Conservation (phyloP, 2,329 filamentous ascomycete genomes). For the Colletotrichum tanaceti region DNA sequence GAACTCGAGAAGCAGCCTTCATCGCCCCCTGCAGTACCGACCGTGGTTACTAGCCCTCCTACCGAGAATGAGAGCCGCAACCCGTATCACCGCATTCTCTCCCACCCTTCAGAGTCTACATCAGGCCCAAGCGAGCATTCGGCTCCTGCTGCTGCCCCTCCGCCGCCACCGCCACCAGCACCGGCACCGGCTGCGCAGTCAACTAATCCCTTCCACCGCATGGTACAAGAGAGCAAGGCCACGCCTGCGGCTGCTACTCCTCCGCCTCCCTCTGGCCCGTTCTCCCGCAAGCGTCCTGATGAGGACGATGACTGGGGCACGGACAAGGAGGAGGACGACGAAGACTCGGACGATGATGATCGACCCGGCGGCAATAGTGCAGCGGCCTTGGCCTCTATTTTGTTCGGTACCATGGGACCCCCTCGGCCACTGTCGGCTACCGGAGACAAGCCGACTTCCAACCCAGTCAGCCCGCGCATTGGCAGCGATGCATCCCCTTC, state of each 20-base stretch:
- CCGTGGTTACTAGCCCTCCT: slow-evolving; percentile 64
- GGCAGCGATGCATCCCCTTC: slow-evolving; percentile 53
- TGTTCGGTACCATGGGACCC: slow-evolving; percentile 97
- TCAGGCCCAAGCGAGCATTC: slow-evolving; percentile 56
- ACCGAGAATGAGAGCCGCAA: slow-evolving; percentile 86
- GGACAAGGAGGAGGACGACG: slow-evolving; percentile 67
- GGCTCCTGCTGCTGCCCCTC: slow-evolving; percentile 57
- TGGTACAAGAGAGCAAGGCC: slow-evolving; percentile 73
- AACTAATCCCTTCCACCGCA: slow-evolving; percentile 96
- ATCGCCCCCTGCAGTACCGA: slow-evolving; percentile 61
- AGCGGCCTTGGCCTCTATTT: slow-evolving; percentile 90
- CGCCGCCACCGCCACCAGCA: slow-evolving; percentile 51
- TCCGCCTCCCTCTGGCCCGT: slow-evolving; percentile 59
- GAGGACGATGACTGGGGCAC: slow-evolving; percentile 86
- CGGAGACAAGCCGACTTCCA: slow-evolving; percentile 71
- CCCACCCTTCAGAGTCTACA: slow-evolving; percentile 71
- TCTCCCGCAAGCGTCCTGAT: slow-evolving; percentile 66
- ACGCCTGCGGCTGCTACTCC: slow-evolving; percentile 49
- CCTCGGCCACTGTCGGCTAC: slow-evolving; percentile 88
- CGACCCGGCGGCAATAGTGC: slow-evolving; percentile 84
- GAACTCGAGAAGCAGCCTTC: slow-evolving; percentile 65
- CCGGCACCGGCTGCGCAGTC: slow-evolving; percentile 63
- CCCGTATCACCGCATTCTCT: slow-evolving; percentile 92
- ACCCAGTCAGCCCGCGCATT: slow-evolving; percentile 53
- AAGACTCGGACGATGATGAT: slow-evolving; percentile 79